phyloP scores from a whole-genome alignment of 2,329 filamentous ascomycete species.

The Aspergillus quadricinctus region DNA sequence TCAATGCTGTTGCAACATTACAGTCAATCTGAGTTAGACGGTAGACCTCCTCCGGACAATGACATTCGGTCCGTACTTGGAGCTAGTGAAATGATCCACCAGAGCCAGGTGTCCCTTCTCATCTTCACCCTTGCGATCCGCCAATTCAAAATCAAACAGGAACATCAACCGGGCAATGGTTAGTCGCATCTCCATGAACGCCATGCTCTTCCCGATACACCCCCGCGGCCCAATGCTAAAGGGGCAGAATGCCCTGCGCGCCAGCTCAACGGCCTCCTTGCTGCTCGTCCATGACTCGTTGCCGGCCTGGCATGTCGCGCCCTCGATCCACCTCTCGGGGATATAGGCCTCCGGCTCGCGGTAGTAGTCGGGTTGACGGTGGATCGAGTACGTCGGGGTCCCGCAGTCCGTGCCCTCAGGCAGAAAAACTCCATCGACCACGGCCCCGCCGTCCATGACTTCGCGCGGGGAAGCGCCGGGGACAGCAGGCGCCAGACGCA shows the following conservation, averaged over 20 bases:
- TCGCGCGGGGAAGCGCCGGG: conserved; percentile 36
- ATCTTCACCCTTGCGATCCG: conserved; percentile 32
- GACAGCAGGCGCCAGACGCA: conserved; percentile 38
- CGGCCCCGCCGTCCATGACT: conserved; percentile 34
- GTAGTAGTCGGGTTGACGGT: conserved; percentile 63
- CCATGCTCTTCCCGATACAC: conserved; percentile 42
- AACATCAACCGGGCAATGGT: conserved; percentile 37
- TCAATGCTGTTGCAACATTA: not conserved
- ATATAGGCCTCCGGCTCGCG: conserved; percentile 55
- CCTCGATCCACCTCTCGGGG: conserved; percentile 63
- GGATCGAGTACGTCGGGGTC: conserved; percentile 63
- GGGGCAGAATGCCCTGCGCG: conserved; percentile 68
- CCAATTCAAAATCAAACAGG: conserved; percentile 36
- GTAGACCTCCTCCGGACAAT: conserved; percentile 7
- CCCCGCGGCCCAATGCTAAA: conserved; percentile 41
- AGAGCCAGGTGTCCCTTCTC: conserved; percentile 31
- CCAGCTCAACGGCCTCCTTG: conserved; percentile 48
- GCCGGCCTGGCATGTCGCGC: conserved; percentile 38
- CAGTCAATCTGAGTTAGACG: not conserved
- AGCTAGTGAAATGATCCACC: conserved; percentile 37
- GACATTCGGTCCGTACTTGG: conserved; percentile 36
- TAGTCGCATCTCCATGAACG: conserved; percentile 40
- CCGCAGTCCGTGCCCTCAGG: conserved; percentile 58
- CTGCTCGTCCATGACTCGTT: conserved; percentile 37
- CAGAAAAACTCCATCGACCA: conserved; percentile 35